Evolutionary conservation across 192 early-diverging fungal genomes (phyloP).

Genomic region (Backusella macrospora): DNA sequence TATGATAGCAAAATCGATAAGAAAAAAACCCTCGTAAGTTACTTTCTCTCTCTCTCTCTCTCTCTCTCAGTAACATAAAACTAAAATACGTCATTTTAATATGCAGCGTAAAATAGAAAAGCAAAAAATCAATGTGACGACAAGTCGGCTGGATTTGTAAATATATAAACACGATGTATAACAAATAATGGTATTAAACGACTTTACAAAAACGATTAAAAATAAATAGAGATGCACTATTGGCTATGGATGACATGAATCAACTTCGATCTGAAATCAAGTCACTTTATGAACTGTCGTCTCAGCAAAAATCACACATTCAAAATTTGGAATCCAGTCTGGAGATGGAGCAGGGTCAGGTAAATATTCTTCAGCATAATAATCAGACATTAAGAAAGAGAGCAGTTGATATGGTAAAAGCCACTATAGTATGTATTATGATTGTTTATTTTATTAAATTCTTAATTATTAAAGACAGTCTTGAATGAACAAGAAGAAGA

Average conservation of each 20-base stretch:
- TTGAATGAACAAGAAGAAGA: slow-evolving; percentile 71
- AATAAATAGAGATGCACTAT: not conserved
- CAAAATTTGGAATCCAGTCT: slow-evolving; percentile 71
- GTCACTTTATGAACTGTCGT: slow-evolving; percentile 2
- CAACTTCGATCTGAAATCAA: slow-evolving; percentile 11
- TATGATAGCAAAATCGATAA: not conserved
- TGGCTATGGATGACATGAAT: slow-evolving; percentile 5
- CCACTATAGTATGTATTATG: not conserved
- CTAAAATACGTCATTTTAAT: slow-evolving; percentile 12
- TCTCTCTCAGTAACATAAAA: not conserved
- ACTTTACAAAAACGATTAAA: not conserved
- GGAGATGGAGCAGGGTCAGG: slow-evolving; percentile 65
- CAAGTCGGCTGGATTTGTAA: not conserved
- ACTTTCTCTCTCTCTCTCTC: not conserved
- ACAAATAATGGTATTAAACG: not conserved
- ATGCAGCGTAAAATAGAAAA: slow-evolving; percentile 1
- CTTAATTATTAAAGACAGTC: too few relatives aligned
- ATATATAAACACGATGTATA: not conserved
- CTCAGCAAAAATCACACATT: slow-evolving; percentile 43
- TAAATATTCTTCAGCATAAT: slow-evolving; percentile 62
- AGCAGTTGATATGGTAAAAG: slow-evolving; percentile 57
- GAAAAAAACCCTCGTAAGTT: not conserved
- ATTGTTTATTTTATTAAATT: too few relatives aligned
- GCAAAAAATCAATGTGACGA: not conserved
- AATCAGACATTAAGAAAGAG: slow-evolving; percentile 60